A percentile compares a stretch with the other conserved stretches of the same genome.
These are phyloP conservation scores for Phytopythium vexans DNA, from an alignment of 352 stramenopile species.

Conservation along the genomic window DNA sequence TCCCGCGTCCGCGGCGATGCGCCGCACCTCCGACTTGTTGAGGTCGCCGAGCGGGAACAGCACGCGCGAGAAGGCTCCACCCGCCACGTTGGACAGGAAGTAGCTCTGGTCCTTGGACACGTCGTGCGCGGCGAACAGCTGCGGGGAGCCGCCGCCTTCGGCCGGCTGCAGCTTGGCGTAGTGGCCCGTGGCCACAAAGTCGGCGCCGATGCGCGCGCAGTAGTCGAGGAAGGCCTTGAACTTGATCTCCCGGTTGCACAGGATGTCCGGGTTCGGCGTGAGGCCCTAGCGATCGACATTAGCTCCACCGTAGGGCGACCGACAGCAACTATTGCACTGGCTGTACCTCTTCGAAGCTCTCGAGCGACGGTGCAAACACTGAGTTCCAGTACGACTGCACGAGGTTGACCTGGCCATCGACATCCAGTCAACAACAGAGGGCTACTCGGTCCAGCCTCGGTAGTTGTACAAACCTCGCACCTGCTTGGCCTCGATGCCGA, in stretches of 20 bases:
- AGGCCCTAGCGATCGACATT: constrained; percentile 30
- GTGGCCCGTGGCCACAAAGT: constrained; percentile 96
- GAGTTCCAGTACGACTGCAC: constrained; percentile 97
- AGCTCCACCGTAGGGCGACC: not conserved
- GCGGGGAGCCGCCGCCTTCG: constrained; percentile 16
- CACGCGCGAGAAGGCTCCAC: constrained; percentile 76
- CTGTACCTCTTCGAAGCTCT: constrained; percentile 68
- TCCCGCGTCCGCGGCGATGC: constrained; percentile 76
- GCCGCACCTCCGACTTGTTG: constrained; percentile 89
- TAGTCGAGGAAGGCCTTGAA: constrained; percentile 97
- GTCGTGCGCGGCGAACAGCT: constrained; percentile 87
- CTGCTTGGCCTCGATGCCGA: constrained; percentile 89
- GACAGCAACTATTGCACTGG: not conserved
- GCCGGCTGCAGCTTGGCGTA: constrained; percentile 81
- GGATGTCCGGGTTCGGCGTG: constrained; percentile 93
- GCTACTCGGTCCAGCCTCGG: not conserved
- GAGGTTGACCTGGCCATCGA: constrained; percentile 68
- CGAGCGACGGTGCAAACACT: constrained; percentile 96
- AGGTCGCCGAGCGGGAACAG: constrained; percentile 95
- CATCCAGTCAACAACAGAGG: constrained; percentile 4
- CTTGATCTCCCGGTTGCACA: constrained; percentile 98
- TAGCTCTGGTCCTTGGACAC: constrained; percentile 96
- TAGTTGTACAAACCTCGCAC: constrained; percentile 1
- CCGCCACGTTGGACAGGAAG: constrained; percentile 91
- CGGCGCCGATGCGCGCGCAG: constrained; percentile 74